Percentiles rank a stretch among this genome's conserved stretches.
Evolutionary conservation across 305 asterid genomes (phyloP).

Genomic region (Rubia occidens): DNA sequence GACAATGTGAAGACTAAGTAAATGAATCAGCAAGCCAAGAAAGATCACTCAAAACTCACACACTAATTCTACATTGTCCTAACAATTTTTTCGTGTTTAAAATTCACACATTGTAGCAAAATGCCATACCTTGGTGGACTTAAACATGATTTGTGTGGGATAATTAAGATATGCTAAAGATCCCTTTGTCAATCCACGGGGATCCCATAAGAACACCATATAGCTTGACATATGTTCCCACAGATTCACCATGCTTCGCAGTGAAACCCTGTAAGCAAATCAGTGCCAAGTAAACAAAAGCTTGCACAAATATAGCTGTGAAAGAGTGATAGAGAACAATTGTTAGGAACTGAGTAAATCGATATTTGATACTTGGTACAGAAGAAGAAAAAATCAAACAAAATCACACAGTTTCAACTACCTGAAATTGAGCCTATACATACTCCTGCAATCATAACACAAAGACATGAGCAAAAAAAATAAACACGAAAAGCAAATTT

Average conservation of each 20-base stretch:
- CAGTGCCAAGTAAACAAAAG: conserved; percentile 68
- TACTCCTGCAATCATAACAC: conserved; percentile 52
- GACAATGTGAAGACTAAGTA: too few relatives aligned
- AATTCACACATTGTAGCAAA: not conserved
- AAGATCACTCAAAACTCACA: not conserved
- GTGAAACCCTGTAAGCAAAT: conserved; percentile 80
- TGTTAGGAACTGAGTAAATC: not conserved
- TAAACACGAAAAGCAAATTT: too few relatives aligned
- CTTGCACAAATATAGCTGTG: conserved; percentile 85
- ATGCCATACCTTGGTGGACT: conserved; percentile 69
- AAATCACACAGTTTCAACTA: conserved; percentile 15
- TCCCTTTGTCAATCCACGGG: conserved; percentile 79
- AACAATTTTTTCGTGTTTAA: not conserved
- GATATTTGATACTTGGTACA: not conserved
- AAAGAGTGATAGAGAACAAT: not conserved
- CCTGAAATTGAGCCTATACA: conserved; percentile 82
- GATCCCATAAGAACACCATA: conserved; percentile 93
- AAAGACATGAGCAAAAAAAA: too few relatives aligned
- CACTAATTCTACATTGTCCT: not conserved
- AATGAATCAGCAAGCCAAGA: not conserved
- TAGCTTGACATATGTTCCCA: conserved; percentile 80
- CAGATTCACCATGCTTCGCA: conserved; percentile 83
- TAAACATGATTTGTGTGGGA: conserved; percentile 92
- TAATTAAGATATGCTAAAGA: conserved; percentile 84
- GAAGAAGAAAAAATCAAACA: not conserved